Conservation (phyloP, 805 yeast species). For the Dipodascus albidus region DNA sequence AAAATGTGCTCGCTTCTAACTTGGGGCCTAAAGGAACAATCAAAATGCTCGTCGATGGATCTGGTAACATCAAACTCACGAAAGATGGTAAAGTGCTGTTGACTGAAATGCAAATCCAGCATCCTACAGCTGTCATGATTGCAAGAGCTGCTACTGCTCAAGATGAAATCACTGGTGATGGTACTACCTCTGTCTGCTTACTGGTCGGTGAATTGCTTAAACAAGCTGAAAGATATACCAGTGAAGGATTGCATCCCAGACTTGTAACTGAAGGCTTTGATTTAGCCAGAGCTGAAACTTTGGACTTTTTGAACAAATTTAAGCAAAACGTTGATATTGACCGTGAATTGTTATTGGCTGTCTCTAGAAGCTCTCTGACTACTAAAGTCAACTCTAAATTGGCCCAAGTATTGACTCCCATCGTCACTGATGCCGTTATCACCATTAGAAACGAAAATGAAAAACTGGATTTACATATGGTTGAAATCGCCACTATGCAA, state of each 20-base stretch:
- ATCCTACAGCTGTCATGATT: conserved; percentile 81
- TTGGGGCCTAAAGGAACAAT: conserved; percentile 96
- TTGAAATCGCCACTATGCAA: conserved; percentile 98
- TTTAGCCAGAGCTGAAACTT: conserved; percentile 64
- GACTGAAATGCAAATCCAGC: conserved; percentile 93
- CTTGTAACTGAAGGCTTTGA: conserved; percentile 94
- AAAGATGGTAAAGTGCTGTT: conserved; percentile 93
- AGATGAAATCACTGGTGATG: conserved; percentile 99
- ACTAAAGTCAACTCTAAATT: conserved; percentile 77
- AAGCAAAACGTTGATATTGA: conserved; percentile 47
- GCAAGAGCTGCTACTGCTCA: conserved; percentile 97
- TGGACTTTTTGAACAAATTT: conserved; percentile 58
- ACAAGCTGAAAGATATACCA: conserved; percentile 84
- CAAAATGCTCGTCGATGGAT: conserved; percentile 93
- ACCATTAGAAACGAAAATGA: conserved; percentile 47
- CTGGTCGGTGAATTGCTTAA: conserved; percentile 89
- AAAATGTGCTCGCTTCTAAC: conserved; percentile 81
- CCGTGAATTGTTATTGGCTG: conserved; percentile 81
- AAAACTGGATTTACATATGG: conserved; percentile 81
- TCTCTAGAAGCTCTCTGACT: conserved; percentile 78
- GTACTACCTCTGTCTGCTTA: conserved; percentile 91
- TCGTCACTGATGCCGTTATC: conserved; percentile 92
- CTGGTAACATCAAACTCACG: conserved; percentile 89
- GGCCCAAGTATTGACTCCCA: conserved; percentile 75
- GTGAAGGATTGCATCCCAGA: conserved; percentile 95